Percentiles rank a stretch among this genome's conserved stretches.
These are phyloP conservation scores for Mikania micrantha DNA, from an alignment of 129 eudicot species.

Conservation along the genomic window DNA sequence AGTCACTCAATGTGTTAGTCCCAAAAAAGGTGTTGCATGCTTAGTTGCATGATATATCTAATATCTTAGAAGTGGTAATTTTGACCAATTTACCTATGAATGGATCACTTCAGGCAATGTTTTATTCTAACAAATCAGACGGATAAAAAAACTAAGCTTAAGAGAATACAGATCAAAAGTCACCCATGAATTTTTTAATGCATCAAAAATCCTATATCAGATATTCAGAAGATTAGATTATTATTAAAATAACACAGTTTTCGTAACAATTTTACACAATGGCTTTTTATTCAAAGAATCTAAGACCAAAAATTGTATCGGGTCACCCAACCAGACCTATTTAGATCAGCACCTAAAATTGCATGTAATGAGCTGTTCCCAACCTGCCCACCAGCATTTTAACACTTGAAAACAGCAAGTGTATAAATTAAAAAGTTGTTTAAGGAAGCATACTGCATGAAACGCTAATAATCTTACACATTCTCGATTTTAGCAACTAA, in stretches of 20 bases:
- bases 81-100: background rate
- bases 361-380: background rate
- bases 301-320: background rate
- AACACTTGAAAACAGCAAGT: background rate
- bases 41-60: background rate
- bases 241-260: background rate
- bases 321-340: background rate
- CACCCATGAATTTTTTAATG: background rate
- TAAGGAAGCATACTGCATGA: background rate
- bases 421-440: background rate
- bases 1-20: background rate
- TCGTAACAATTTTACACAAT: background rate
- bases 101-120: background rate
- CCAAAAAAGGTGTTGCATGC: background rate
- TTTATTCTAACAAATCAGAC: background rate
- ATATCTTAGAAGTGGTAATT: background rate
- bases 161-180: background rate
- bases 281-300: background rate
- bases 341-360: background rate
- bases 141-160: background rate
- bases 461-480: background rate
- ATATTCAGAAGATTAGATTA: background rate
- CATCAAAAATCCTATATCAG: background rate
- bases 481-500: background rate
- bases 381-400: background rate